These are phyloP conservation scores for Stagonosporopsis rhizophila DNA, from an alignment of 2,329 filamentous ascomycete species.

Conservation along the genomic window DNA sequence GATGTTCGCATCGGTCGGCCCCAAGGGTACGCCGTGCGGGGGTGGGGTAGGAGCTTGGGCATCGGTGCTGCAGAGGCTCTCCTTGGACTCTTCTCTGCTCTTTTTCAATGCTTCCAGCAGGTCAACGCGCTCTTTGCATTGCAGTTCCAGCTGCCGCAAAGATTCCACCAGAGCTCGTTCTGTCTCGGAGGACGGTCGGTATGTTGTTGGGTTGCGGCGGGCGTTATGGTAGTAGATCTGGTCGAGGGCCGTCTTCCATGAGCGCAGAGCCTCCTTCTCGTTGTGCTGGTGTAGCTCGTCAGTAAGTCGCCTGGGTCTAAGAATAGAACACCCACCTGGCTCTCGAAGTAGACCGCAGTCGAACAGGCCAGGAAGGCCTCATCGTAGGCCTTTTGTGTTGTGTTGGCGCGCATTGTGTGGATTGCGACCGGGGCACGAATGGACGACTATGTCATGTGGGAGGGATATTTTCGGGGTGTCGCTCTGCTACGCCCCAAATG, in stretches of 20 bases:
- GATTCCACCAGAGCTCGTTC: constrained; percentile 84
- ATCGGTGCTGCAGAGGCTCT: constrained; percentile 38
- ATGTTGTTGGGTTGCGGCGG: constrained; percentile 73
- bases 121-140: constrained; percentile 93
- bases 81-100: constrained; percentile 63
- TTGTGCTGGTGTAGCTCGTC: constrained; percentile 70
- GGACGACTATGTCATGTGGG: constrained; percentile 44
- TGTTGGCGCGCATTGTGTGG: constrained; percentile 62
- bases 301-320: constrained; percentile 4
- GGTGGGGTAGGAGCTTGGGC: constrained; percentile 35
- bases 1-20: constrained; percentile 20
- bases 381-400: constrained; percentile 96
- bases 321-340: constrained; percentile 67
- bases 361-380: constrained; percentile 95
- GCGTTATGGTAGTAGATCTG: constrained; percentile 88
- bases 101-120: constrained; percentile 80
- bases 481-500: constrained; percentile 18
- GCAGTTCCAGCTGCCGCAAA: constrained; percentile 80
- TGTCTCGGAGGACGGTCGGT: constrained; percentile 77
- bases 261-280: constrained; percentile 86
- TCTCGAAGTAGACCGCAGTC: constrained; percentile 94
- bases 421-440: constrained; percentile 14
- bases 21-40: constrained; percentile 25
- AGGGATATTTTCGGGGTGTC: constrained; percentile 46
- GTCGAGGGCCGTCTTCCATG: constrained; percentile 87